These are phyloP conservation scores for Russula ochroleuca DNA, from an alignment of 768 basidiomycete genomes.

Conservation along the genomic window DNA sequence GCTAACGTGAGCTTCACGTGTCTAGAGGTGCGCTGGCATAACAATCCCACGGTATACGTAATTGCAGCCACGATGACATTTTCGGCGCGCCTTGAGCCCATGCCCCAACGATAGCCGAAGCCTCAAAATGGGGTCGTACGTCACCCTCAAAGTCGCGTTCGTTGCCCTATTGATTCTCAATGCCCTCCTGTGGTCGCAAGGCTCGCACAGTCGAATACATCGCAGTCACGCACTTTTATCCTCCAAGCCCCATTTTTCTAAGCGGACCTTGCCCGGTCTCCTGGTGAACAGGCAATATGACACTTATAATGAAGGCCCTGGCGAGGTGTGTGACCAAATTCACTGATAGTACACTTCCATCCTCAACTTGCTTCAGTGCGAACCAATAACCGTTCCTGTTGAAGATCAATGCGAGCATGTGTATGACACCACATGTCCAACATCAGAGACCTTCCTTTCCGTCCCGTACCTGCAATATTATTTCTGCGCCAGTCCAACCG, in stretches of 20 bases:
- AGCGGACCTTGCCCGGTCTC: conserved; percentile 14
- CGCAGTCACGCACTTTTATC: conserved; percentile 4
- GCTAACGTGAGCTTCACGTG: no score
- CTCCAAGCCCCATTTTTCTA: background rate
- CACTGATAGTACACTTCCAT: background rate
- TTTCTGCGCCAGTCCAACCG: conserved; percentile 56
- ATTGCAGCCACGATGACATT: no score
- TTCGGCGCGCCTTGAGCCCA: background rate
- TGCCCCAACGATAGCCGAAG: background rate
- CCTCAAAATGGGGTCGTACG: conserved; percentile 37
- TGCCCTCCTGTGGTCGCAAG: conserved; percentile 59
- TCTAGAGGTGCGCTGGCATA: background rate
- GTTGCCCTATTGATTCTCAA: conserved; percentile 50
- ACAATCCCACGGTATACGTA: conserved; percentile 9
- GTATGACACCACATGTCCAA: conserved; percentile 46
- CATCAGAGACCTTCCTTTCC: conserved; percentile 59
- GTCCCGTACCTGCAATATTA: conserved; percentile 66
- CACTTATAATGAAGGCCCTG: background rate
- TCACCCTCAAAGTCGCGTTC: conserved; percentile 48
- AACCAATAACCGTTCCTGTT: conserved; percentile 51
- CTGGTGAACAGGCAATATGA: conserved; percentile 3
- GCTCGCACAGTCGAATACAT: conserved; percentile 31
- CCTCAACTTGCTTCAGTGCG: conserved; percentile 47
- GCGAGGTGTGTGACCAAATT: conserved; percentile 23
- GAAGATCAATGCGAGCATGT: conserved; percentile 65